Percentiles rank a stretch among this genome's conserved stretches.
These are phyloP conservation scores for Cryptococcus sp. DNA, from an alignment of 1,284 basidiomycete species.

Conservation along the genomic window DNA sequence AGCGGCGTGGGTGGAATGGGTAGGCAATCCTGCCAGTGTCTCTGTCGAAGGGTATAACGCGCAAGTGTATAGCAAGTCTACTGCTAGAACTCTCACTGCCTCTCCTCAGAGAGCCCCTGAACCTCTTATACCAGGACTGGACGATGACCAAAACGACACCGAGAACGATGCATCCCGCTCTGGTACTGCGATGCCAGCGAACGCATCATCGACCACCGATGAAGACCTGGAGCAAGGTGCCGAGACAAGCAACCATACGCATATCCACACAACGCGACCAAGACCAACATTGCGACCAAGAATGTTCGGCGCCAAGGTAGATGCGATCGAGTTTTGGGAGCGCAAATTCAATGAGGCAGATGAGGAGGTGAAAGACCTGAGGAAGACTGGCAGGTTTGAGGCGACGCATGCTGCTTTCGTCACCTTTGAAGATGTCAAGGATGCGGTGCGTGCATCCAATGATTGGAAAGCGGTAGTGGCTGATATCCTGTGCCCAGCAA, in stretches of 20 bases:
- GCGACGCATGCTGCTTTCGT: constrained; percentile 86
- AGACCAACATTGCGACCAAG: constrained; percentile 41
- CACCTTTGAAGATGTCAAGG: constrained; percentile 94
- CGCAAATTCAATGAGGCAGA: constrained; percentile 74
- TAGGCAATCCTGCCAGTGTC: constrained; percentile 83
- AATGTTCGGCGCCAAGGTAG: constrained; percentile 61
- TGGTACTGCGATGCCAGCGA: not conserved
- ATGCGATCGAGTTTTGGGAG: constrained; percentile 83
- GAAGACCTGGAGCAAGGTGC: constrained; percentile 14
- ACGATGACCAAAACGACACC: constrained; percentile 47
- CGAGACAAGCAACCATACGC: constrained; percentile 16
- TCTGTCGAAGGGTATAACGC: constrained; percentile 38
- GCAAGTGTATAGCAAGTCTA: constrained; percentile 31
- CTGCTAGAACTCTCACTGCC: constrained; percentile 62
- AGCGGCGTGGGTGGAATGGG: constrained; percentile 80
- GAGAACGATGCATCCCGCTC: not conserved
- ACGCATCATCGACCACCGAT: not conserved
- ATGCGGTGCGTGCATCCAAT: constrained; percentile 61
- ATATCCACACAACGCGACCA: constrained; percentile 37
- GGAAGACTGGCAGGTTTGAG: constrained; percentile 63
- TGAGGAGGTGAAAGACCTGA: constrained; percentile 60
- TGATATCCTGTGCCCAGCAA: constrained; percentile 63
- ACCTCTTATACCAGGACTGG: constrained; percentile 50
- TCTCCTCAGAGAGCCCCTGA: constrained; percentile 56
- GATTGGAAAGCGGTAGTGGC: not conserved